phyloP scores from a whole-genome alignment of 306 rosid genomes.

The Lotus japonicus region DNA sequence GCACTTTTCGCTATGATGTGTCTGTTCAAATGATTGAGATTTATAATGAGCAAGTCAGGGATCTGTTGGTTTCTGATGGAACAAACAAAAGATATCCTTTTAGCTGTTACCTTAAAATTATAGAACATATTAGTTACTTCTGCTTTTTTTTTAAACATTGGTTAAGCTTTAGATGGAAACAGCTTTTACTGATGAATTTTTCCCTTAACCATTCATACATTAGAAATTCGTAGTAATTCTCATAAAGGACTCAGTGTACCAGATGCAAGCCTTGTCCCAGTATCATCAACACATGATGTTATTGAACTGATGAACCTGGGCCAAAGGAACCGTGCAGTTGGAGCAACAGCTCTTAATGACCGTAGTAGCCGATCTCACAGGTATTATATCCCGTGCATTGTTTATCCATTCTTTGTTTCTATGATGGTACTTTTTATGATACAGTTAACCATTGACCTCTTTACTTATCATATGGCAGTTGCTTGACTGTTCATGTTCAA shows the following conservation, averaged over 20 bases:
- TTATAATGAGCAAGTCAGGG: conserved; percentile 96
- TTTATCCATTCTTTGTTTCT: conserved; percentile 5
- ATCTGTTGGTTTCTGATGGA: conserved; percentile 84
- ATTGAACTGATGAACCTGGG: conserved; percentile 93
- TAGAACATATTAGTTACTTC: not conserved
- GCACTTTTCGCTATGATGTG: conserved; percentile 70
- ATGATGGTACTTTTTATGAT: not conserved
- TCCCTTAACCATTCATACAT: conserved; percentile 53
- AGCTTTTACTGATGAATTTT: conserved; percentile 9
- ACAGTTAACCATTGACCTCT: conserved; percentile 19
- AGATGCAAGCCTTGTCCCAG: conserved; percentile 72
- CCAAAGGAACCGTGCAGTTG: conserved; percentile 84
- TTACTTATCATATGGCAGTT: conserved; percentile 51
- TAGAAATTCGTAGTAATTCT: conserved; percentile 88
- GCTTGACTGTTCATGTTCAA: conserved; percentile 97
- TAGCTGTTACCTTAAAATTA: conserved; percentile 8
- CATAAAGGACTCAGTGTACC: conserved; percentile 87
- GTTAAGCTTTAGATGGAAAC: conserved; percentile 1
- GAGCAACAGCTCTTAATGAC: conserved; percentile 94
- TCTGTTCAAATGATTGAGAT: conserved; percentile 97
- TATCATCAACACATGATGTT: conserved; percentile 76
- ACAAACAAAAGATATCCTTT: conserved; percentile 93
- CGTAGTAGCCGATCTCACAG: conserved; percentile 98
- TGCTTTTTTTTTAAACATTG: not conserved
- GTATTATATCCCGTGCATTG: conserved; percentile 23